Evolutionary conservation across 2,329 filamentous ascomycete genomes (phyloP).

Genomic region (Paraphoma sp.): DNA sequence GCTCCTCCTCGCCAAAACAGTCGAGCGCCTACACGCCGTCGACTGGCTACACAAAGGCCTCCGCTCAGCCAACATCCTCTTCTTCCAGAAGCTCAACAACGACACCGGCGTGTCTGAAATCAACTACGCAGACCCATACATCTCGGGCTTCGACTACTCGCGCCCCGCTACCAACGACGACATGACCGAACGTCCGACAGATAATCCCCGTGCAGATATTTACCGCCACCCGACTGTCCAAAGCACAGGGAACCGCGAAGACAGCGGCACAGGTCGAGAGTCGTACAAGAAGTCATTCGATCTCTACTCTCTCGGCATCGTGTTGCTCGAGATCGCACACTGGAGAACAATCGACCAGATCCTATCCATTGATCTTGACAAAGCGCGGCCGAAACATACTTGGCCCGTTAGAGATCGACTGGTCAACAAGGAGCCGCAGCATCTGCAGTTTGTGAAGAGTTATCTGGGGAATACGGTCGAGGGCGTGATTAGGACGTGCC

Average conservation of each 20-base stretch:
- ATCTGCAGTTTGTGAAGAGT: constrained; percentile 32
- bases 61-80: constrained; percentile 61
- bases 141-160: constrained; percentile 64
- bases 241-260: constrained; percentile 41
- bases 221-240: constrained; percentile 59
- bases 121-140: constrained; percentile 52
- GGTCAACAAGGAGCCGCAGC: constrained; percentile 22
- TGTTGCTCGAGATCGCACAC: constrained; percentile 62
- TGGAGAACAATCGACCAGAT: constrained; percentile 58
- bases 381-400: constrained; percentile 49
- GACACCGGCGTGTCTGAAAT: constrained; percentile 22
- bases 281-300: constrained; percentile 59
- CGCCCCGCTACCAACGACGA: constrained; percentile 59
- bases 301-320: constrained; percentile 60
- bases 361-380: constrained; percentile 45
- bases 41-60: constrained; percentile 67
- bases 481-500: constrained; percentile 35
- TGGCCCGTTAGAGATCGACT: constrained; percentile 44
- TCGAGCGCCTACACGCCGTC: constrained; percentile 63
- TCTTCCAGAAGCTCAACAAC: constrained; percentile 49
- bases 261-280: constrained; percentile 8
- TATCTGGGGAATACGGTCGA: constrained; percentile 34
- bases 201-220: constrained; percentile 55
- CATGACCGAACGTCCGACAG: constrained; percentile 57
- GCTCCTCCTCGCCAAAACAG: constrained; percentile 58